Percentiles rank a stretch among this genome's conserved stretches.
These are phyloP conservation scores for Lumnitzera racemosa DNA, from an alignment of 345 rosid genomes.

Conservation along the genomic window DNA sequence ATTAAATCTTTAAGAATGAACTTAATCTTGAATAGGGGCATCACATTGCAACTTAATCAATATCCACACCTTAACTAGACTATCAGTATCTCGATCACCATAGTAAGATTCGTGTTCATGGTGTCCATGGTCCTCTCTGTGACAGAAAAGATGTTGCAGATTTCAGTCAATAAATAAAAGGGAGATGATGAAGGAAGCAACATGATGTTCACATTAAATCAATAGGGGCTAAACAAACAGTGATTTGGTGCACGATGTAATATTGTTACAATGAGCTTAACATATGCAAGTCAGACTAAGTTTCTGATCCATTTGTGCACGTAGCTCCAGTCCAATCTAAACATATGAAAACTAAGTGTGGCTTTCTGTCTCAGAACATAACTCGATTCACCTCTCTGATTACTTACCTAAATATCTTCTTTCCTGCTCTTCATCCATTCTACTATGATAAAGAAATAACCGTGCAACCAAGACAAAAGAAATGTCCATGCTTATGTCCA, in stretches of 20 bases:
- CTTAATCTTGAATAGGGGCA: neutral
- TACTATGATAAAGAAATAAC: too few relatives aligned
- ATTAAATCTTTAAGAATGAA: neutral
- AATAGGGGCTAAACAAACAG: too few relatives aligned
- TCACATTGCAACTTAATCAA: neutral
- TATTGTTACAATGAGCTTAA: too few relatives aligned
- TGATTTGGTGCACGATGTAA: too few relatives aligned
- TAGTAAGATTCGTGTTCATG: slow-evolving; percentile 98
- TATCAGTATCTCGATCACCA: slow-evolving; percentile 97
- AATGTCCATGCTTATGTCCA: neutral
- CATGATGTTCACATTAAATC: neutral
- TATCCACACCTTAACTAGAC: slow-evolving; percentile 68
- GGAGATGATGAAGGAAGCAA: neutral
- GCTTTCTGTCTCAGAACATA: too few relatives aligned
- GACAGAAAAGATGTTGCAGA: slow-evolving; percentile 11
- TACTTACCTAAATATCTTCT: too few relatives aligned
- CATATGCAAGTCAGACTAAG: too few relatives aligned
- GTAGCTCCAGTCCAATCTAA: too few relatives aligned
- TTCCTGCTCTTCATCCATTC: too few relatives aligned
- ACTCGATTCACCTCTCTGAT: too few relatives aligned
- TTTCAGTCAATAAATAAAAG: slow-evolving; percentile 1
- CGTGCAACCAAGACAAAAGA: neutral
- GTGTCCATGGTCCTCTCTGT: slow-evolving; percentile 83
- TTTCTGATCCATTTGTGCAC: too few relatives aligned
- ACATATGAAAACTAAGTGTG: too few relatives aligned